phyloP scores from a whole-genome alignment of 345 rosid genomes.

The Eucalyptus marginata region DNA sequence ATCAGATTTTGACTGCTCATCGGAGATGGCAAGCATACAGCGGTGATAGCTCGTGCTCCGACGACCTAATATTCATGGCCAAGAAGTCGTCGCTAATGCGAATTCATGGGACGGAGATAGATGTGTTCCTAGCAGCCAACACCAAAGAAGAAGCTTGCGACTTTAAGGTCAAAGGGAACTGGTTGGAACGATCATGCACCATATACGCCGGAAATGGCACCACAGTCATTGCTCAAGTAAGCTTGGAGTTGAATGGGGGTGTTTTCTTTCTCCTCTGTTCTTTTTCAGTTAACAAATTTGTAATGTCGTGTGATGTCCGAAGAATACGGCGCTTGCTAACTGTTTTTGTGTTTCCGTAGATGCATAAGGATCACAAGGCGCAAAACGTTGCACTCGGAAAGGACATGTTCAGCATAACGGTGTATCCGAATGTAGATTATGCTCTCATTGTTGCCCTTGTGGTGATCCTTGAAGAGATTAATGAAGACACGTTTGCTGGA shows the following conservation, averaged over 20 bases:
- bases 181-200: slow-evolving; percentile 10
- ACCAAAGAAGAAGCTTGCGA: slow-evolving; percentile 8
- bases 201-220: slow-evolving; percentile 5
- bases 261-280: no score
- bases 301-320: background rate
- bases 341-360: slow-evolving; percentile 1
- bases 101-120: slow-evolving; percentile 2
- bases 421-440: slow-evolving; percentile 21
- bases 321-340: background rate
- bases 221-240: slow-evolving; percentile 21
- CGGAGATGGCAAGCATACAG: slow-evolving; percentile 19
- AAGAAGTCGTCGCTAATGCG: slow-evolving; percentile 10
- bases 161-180: slow-evolving; percentile 27
- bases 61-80: slow-evolving; percentile 12
- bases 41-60: slow-evolving; percentile 6
- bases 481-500: background rate
- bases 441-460: slow-evolving; percentile 26
- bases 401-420: slow-evolving; percentile 8
- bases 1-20: slow-evolving; percentile 21
- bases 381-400: slow-evolving; percentile 1
- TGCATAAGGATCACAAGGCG: slow-evolving; percentile 12
- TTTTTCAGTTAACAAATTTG: background rate
- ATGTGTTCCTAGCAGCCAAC: slow-evolving; percentile 17
- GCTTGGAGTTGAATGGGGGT: background rate
- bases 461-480: slow-evolving; percentile 19